Evolutionary conservation across 345 rosid species (phyloP), one percentile per base, ranked within the genome.

Genomic region (Pelargonium nanum): DNA sequence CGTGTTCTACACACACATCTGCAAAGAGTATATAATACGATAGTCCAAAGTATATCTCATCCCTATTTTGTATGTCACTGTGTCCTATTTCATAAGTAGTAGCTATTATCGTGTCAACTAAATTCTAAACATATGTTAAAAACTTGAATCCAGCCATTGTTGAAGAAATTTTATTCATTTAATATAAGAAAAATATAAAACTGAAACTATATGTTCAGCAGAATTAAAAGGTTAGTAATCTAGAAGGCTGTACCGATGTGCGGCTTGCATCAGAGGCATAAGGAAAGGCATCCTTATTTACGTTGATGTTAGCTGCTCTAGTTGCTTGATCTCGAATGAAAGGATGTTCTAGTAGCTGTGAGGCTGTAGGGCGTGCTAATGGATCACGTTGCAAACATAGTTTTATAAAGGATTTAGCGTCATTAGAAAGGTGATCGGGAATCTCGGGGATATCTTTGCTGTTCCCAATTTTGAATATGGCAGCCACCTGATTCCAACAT

Each of bases 401-500:
- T 74, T 78, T 80, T 66, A 93, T 61, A 65, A 93, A 89, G 71
- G 57, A 72, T 72, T 84, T 89, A 53, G 94, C 94, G 65, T 93
- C 94, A 56, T 68, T 79, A 17, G 99, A 93, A 53, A 93, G 96
- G 66, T 75, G 81, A 61, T 87, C 84, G 44, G 99, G 99, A 65
- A 93, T 87, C 40, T 87, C 91, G 16, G 99, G 99, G 62, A 81
- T 74, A 70, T 93, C 99, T 79, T 75, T 87, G 77, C 97, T 89
- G 80, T 89, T 93, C 66, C 99, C 96, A 24, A 93, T 93, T 75
- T 93, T 93, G 70, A 93, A 92, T 64, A 92, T 84, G 57, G 99
- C 99, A 66, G 99, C 99, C 58, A 92, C 97, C 98, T 92, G 85
- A 71, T 70, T 66, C 65, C 58, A 71, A 69, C 24, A 72, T 26